A percentile compares a stretch with the other conserved stretches of the same genome.
Evolutionary conservation across 2,329 filamentous ascomycete species (phyloP).

Genomic region (Colletotrichum destructivum): DNA sequence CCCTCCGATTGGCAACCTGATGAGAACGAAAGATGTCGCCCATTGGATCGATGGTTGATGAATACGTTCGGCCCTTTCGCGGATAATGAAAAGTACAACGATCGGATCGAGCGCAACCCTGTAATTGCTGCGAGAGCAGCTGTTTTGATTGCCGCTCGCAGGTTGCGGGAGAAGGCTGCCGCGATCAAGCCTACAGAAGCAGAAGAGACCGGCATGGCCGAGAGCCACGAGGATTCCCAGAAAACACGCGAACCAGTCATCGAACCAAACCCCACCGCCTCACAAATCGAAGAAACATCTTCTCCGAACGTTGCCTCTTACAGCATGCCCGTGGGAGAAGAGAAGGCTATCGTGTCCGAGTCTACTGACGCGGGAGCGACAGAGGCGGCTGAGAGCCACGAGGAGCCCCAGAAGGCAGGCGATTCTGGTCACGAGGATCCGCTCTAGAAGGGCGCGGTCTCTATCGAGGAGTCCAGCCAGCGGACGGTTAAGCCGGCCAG

Average conservation of each 20-base stretch:
- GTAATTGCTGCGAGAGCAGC: not conserved
- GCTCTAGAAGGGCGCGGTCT: not conserved
- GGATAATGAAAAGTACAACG: not conserved
- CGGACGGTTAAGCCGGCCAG: not conserved
- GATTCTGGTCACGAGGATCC: not conserved
- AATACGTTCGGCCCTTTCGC: not conserved
- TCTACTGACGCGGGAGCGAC: no score
- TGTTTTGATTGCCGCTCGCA: not conserved
- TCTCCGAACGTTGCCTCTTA: no score
- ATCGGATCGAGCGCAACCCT: rapidly evolving
- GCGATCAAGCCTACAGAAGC: no score
- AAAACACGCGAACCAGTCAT: no score
- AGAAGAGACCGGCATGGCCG: no score
- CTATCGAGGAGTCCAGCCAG: not conserved
- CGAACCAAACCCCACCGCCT: no score
- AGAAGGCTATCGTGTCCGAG: no score
- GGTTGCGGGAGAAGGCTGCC: not conserved
- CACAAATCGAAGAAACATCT: no score
- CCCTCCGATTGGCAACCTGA: not conserved
- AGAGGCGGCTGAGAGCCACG: no score
- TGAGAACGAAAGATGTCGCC: not conserved
- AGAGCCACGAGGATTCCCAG: no score
- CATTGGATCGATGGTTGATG: not conserved
- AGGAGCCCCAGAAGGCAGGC: no score
- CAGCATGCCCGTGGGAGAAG: no score